A percentile compares a stretch with the other conserved stretches of the same genome.
phyloP scores from a whole-genome alignment of 2,329 filamentous ascomycete species.

The Microcyclosporella mali region DNA sequence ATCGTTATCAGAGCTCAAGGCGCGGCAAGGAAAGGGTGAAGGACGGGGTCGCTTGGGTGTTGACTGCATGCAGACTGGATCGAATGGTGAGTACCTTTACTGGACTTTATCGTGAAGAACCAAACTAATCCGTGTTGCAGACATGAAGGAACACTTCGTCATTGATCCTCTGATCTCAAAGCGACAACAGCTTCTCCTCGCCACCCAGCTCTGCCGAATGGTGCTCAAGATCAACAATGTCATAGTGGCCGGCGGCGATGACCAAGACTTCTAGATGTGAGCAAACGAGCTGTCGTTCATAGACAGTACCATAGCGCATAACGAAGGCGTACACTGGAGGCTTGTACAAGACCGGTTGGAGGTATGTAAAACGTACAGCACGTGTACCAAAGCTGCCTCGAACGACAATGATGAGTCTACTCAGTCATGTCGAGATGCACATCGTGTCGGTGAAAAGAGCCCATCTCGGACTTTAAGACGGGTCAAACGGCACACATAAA shows the following conservation, averaged over 20 bases:
- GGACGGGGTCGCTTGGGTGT: slow-evolving; percentile 75
- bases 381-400: slow-evolving; percentile 3
- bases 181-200: slow-evolving; percentile 91
- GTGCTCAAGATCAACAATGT: slow-evolving; percentile 95
- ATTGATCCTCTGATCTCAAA: slow-evolving; percentile 98
- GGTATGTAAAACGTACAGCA: slow-evolving; percentile 19
- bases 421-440: too few species aligned
- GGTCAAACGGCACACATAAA: too few species aligned
- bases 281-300: too few species aligned
- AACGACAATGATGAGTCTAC: neutral
- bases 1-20: slow-evolving; percentile 90
- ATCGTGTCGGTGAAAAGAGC: too few species aligned
- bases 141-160: slow-evolving; percentile 97
- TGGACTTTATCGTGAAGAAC: neutral
- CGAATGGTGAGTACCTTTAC: slow-evolving; percentile 58
- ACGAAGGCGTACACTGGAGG: slow-evolving; percentile 9
- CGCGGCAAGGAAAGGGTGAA: slow-evolving; percentile 80
- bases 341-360: slow-evolving; percentile 6
- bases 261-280: slow-evolving; percentile 71
- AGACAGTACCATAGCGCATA: slow-evolving; percentile 4
- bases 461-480: too few species aligned
- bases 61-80: slow-evolving; percentile 94
- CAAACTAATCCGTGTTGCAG: slow-evolving; percentile 34
- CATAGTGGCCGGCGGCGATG: slow-evolving; percentile 80
- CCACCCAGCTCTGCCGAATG: slow-evolving; percentile 97